These are phyloP conservation scores for Cryptomeria japonica DNA, from an alignment of 75 land plant species.

Conservation along the genomic window DNA sequence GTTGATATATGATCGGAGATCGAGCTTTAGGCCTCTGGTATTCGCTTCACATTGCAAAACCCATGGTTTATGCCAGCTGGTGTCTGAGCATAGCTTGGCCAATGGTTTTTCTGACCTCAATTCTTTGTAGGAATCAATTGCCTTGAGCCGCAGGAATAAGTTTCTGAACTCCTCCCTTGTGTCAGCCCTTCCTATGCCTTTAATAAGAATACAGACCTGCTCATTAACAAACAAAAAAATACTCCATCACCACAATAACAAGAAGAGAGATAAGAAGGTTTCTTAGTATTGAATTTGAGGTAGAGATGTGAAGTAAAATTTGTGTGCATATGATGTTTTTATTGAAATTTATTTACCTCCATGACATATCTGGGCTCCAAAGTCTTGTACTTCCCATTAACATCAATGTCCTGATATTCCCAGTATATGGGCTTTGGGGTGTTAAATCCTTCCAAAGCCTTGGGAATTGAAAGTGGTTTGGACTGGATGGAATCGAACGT, in stretches of 20 bases:
- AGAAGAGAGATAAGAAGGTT: not conserved
- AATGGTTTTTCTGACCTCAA: slow-evolving; percentile 56
- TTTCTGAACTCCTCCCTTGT: slow-evolving; percentile 12
- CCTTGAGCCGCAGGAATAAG: slow-evolving; percentile 49
- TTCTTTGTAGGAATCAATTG: slow-evolving; percentile 56
- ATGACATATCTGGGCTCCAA: slow-evolving; percentile 64
- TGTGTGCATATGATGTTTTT: not conserved
- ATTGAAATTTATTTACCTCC: slow-evolving; percentile 47
- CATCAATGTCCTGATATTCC: slow-evolving; percentile 46
- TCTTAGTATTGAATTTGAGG: not conserved
- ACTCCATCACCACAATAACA: not conserved
- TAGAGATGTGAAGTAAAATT: not conserved
- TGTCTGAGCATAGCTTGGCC: slow-evolving; percentile 18
- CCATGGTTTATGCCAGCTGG: slow-evolving; percentile 68
- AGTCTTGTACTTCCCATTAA: slow-evolving; percentile 50
- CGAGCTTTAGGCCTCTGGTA: slow-evolving; percentile 59
- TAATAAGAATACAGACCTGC: slow-evolving; percentile 65
- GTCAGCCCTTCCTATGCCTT: slow-evolving; percentile 23
- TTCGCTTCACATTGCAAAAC: slow-evolving; percentile 74
- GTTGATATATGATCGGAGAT: slow-evolving; percentile 38
- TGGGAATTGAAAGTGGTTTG: slow-evolving; percentile 7
- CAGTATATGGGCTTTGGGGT: slow-evolving; percentile 37
- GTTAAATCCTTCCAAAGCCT: slow-evolving; percentile 10
- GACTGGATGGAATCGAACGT: slow-evolving; percentile 14
- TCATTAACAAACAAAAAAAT: not conserved